phyloP scores from a whole-genome alignment of 2,329 filamentous ascomycete species.

The Metarhizium sp. region DNA sequence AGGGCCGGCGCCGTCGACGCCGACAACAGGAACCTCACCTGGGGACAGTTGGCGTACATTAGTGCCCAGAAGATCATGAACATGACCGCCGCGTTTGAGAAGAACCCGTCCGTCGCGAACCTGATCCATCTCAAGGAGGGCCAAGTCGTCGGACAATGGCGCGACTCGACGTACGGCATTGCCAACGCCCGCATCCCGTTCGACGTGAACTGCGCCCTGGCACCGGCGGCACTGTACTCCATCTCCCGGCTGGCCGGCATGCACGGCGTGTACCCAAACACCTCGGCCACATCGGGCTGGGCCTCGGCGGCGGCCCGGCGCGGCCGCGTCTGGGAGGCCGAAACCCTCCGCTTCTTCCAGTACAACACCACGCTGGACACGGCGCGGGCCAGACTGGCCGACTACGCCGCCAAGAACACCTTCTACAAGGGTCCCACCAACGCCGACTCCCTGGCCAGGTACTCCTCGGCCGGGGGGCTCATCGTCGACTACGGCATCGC shows the following conservation, averaged over 20 bases:
- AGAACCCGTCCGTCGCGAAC: constrained; percentile 40
- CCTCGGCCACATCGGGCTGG: too few relatives aligned
- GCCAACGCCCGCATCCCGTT: too few relatives aligned
- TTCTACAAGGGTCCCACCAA: constrained; percentile 36
- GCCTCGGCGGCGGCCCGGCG: too few relatives aligned
- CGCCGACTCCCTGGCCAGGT: constrained; percentile 24
- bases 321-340: constrained; percentile 43
- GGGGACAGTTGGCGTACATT: too few relatives aligned
- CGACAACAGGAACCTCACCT: too few relatives aligned
- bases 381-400: constrained; percentile 36
- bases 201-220: too few relatives aligned
- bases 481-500: constrained; percentile 47
- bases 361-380: constrained; percentile 27
- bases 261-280: too few relatives aligned
- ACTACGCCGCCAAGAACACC: constrained; percentile 31
- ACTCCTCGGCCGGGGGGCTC: constrained; percentile 20
- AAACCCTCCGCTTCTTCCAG: constrained; percentile 49
- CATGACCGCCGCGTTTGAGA: constrained; percentile 41
- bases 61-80: constrained; percentile 16
- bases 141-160: too few relatives aligned
- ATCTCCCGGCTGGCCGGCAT: too few relatives aligned
- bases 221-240: too few relatives aligned
- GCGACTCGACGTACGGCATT: too few relatives aligned
- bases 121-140: constrained; percentile 36
- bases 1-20: too few relatives aligned